Conservation (phyloP, 2,329 filamentous ascomycete species). For the Fonsecaea multimorphosa region DNA sequence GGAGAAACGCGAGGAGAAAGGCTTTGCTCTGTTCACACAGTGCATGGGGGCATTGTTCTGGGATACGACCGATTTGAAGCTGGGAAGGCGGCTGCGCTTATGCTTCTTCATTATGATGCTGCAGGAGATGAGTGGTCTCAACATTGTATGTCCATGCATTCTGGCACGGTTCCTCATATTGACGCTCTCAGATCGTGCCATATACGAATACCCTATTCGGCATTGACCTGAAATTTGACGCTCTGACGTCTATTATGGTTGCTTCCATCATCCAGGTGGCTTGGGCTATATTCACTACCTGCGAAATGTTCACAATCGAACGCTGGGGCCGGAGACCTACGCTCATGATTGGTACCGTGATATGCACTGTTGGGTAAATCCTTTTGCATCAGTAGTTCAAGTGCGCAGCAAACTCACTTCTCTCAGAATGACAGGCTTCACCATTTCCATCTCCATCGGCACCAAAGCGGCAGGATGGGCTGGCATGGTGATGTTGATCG, state of each 20-base stretch:
- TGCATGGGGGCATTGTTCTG: constrained; percentile 9
- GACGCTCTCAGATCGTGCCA: constrained; percentile 4
- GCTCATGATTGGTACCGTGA: constrained; percentile 9
- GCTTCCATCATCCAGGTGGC: constrained; percentile 11
- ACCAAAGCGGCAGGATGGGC: constrained; percentile 5
- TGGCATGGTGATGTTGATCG: constrained; percentile 18
- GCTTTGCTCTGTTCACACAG: neutral
- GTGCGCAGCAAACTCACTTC: neutral
- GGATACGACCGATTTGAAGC: constrained; percentile 10
- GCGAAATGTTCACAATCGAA: constrained; percentile 9
- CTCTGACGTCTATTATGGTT: constrained; percentile 3
- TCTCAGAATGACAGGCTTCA: constrained; percentile 7
- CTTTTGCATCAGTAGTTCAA: too few relatives aligned
- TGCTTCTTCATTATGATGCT: constrained; percentile 8
- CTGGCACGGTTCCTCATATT: neutral
- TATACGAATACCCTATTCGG: constrained; percentile 6
- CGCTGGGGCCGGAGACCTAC: constrained; percentile 1
- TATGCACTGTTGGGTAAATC: constrained; percentile 11
- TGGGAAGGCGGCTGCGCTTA: constrained; percentile 7
- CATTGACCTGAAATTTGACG: constrained; percentile 2
- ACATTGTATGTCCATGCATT: constrained; percentile 1
- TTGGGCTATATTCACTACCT: constrained; percentile 1
- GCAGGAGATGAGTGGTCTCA: constrained; percentile 13
- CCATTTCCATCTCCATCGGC: constrained; percentile 5
- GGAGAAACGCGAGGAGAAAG: neutral